Conservation (phyloP, 257 asterid genomes). For the Galeopsis tetrahit region DNA sequence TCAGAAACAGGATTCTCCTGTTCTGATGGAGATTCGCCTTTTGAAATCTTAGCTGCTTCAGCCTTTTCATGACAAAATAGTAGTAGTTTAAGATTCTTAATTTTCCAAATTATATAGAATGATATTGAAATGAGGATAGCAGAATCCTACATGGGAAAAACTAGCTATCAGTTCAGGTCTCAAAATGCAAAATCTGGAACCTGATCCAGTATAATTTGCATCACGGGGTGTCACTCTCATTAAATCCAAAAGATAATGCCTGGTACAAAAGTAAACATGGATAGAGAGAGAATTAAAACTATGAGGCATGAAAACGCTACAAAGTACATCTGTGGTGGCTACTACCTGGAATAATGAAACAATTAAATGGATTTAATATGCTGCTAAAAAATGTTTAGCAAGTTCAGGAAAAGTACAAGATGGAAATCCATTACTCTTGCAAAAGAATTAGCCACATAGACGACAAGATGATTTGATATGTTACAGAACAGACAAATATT, state of each 20-base stretch:
- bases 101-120: constrained; percentile 18
- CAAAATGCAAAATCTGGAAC: constrained; percentile 86
- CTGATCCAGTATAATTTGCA: constrained; percentile 76
- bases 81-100: constrained; percentile 28
- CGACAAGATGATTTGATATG: neutral
- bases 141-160: constrained; percentile 64
- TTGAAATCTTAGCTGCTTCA: constrained; percentile 60
- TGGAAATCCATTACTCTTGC: constrained; percentile 19
- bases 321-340: constrained; percentile 7
- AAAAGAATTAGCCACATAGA: constrained; percentile 8
- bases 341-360: constrained; percentile 14
- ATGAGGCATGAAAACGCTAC: neutral
- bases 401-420: constrained; percentile 17
- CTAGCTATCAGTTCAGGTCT: constrained; percentile 83
- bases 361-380: neutral
- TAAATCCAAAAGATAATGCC: constrained; percentile 92
- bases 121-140: neutral
- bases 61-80: constrained; percentile 45
- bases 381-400: constrained; percentile 6
- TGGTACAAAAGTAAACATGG: constrained; percentile 35
- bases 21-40: constrained; percentile 44
- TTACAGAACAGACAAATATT: constrained; percentile 9
- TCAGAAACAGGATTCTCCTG: constrained; percentile 44
- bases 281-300: neutral
- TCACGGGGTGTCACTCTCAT: constrained; percentile 98